These are phyloP conservation scores for Albifimbria verrucaria DNA, from an alignment of 2,329 filamentous ascomycete genomes.

Conservation along the genomic window DNA sequence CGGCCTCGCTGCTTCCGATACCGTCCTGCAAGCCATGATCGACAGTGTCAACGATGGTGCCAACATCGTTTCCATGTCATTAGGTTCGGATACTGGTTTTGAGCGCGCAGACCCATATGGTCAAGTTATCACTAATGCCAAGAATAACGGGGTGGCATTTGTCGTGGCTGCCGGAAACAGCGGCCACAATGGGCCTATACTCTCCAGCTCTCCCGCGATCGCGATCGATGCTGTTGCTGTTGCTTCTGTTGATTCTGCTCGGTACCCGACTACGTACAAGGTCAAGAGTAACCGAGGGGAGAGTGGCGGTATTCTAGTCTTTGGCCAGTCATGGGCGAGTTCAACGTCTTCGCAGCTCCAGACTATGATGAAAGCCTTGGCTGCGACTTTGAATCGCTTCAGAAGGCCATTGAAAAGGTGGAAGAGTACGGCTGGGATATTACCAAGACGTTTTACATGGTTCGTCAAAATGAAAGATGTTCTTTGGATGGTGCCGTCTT, in stretches of 20 bases:
- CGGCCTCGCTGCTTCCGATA: conserved; percentile 10
- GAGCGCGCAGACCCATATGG: background rate
- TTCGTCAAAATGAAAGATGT: background rate
- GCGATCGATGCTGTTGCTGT: background rate
- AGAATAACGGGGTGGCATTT: background rate
- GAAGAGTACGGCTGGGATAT: conserved; percentile 4
- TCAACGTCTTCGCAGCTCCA: conserved; percentile 2
- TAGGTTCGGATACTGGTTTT: background rate
- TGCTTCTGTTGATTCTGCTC: conserved; percentile 3
- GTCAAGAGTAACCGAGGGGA: conserved; percentile 4
- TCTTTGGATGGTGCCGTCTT: background rate
- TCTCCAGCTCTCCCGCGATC: background rate
- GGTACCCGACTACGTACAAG: conserved; percentile 11
- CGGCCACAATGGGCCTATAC: background rate
- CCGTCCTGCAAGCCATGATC: conserved; percentile 22
- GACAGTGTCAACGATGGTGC: conserved; percentile 2
- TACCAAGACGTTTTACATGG: conserved; percentile 6
- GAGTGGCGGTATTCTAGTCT: conserved; percentile 6
- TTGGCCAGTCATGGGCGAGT: conserved; percentile 5
- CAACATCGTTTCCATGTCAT: background rate
- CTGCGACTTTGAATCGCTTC: background rate
- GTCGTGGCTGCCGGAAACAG: background rate
- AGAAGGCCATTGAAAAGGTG: background rate
- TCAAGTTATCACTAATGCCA: background rate
- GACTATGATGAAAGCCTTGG: conserved; percentile 1